Conservation (phyloP, 257 asterid species). For the Fraxinus anomala region DNA sequence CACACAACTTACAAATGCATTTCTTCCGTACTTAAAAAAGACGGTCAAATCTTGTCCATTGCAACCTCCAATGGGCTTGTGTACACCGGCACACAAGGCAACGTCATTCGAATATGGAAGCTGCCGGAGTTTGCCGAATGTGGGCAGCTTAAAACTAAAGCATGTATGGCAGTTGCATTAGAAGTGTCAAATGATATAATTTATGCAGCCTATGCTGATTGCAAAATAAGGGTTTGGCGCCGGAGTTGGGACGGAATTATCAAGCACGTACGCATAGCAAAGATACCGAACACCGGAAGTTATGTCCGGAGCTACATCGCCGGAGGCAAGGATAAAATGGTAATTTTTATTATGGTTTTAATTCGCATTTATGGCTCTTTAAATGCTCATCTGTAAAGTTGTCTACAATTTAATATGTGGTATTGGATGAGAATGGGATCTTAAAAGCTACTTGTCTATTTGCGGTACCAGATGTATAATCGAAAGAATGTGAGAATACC, state of each 20-base stretch:
- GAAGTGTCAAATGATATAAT: constrained; percentile 75
- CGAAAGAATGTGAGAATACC: too few species aligned
- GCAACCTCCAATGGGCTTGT: constrained; percentile 64
- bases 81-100: constrained; percentile 77
- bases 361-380: not conserved
- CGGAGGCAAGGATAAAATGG: constrained; percentile 71
- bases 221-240: constrained; percentile 81
- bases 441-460: not conserved
- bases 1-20: constrained; percentile 62
- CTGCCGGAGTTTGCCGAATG: constrained; percentile 87
- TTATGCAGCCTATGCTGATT: constrained; percentile 79
- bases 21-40: constrained; percentile 87
- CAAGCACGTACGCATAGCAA: constrained; percentile 71
- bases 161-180: constrained; percentile 62
- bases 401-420: not conserved
- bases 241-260: constrained; percentile 80
- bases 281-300: constrained; percentile 64
- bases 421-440: not conserved
- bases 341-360: constrained; percentile 22
- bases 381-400: not conserved
- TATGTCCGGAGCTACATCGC: constrained; percentile 73
- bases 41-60: constrained; percentile 75
- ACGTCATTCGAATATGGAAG: constrained; percentile 73
- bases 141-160: constrained; percentile 83
- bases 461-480: too few species aligned